phyloP scores from a whole-genome alignment of 1,139 yeast species.

The Candida albicans region DNA sequence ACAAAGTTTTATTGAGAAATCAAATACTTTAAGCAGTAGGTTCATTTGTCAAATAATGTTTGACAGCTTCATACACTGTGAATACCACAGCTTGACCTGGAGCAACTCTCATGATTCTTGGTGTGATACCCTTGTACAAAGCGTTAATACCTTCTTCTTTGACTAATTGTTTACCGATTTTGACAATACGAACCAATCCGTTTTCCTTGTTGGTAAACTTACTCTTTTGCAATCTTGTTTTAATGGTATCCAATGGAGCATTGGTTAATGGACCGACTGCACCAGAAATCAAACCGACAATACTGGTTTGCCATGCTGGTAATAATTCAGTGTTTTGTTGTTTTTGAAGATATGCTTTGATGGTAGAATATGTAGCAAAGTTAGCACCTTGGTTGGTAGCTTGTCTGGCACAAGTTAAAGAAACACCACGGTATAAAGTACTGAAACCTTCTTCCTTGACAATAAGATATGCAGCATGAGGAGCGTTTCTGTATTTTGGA shows the following conservation, averaged over 20 bases:
- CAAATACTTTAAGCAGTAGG: constrained; percentile 8
- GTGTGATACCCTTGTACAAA: constrained; percentile 94
- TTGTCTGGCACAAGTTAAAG: constrained; percentile 95
- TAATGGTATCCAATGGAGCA: constrained; percentile 96
- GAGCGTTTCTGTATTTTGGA: constrained; percentile 90
- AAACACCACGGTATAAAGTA: constrained; percentile 91
- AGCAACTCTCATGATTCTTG: constrained; percentile 98
- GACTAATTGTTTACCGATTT: constrained; percentile 79
- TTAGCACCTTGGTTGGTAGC: constrained; percentile 99
- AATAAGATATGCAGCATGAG: constrained; percentile 84
- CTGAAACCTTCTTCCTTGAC: constrained; percentile 88
- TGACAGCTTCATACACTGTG: constrained; percentile 91
- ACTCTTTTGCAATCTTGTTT: constrained; percentile 94
- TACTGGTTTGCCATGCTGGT: constrained; percentile 93
- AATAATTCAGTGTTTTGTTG: constrained; percentile 64
- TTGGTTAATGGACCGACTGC: constrained; percentile 97
- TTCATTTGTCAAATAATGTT: constrained; percentile 57
- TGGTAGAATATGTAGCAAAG: constrained; percentile 89
- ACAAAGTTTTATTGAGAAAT: too few relatives aligned
- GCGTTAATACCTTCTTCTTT: constrained; percentile 89
- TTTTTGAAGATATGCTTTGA: constrained; percentile 69
- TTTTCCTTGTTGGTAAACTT: constrained; percentile 69
- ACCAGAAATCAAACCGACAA: constrained; percentile 89
- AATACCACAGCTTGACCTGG: constrained; percentile 99
- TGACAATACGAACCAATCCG: constrained; percentile 71